phyloP scores from a whole-genome alignment of 2,329 filamentous ascomycete genomes.

The Leptodontidium sp. region DNA sequence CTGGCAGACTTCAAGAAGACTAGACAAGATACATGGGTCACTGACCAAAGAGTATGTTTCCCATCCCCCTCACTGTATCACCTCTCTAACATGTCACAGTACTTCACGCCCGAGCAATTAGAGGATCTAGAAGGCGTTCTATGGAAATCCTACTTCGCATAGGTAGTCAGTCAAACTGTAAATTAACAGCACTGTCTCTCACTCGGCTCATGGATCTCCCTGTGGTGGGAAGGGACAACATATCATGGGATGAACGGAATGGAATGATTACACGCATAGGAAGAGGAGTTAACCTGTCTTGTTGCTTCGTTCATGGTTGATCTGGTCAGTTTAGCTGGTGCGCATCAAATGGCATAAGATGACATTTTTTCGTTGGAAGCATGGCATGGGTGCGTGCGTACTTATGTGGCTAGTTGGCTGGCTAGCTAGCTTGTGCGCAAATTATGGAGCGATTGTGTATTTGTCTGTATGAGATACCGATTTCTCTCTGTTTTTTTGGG shows the following conservation, averaged over 20 bases:
- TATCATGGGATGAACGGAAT: neutral
- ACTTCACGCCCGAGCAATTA: conserved; percentile 90
- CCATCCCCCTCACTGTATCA: conserved; percentile 35
- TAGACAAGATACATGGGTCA: conserved; percentile 96
- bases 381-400: neutral
- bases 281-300: neutral
- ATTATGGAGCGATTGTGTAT: neutral
- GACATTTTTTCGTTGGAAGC: neutral
- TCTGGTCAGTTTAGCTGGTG: neutral
- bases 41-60: conserved; percentile 90
- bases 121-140: conserved; percentile 95
- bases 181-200: neutral
- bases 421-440: neutral
- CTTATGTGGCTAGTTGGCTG: neutral
- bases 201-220: neutral
- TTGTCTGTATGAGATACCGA: conserved; percentile 9
- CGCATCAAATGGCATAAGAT: conserved; percentile 8
- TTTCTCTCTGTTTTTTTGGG: neutral
- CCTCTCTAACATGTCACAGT: conserved; percentile 53
- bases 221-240: neutral
- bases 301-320: neutral
- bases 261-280: conserved; percentile 7
- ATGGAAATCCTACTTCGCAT: conserved; percentile 98
- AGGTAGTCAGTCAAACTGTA: conserved; percentile 12
- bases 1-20: conserved; percentile 99